phyloP scores from a whole-genome alignment of 1,284 basidiomycete species.

The Schizophyllum commune region DNA sequence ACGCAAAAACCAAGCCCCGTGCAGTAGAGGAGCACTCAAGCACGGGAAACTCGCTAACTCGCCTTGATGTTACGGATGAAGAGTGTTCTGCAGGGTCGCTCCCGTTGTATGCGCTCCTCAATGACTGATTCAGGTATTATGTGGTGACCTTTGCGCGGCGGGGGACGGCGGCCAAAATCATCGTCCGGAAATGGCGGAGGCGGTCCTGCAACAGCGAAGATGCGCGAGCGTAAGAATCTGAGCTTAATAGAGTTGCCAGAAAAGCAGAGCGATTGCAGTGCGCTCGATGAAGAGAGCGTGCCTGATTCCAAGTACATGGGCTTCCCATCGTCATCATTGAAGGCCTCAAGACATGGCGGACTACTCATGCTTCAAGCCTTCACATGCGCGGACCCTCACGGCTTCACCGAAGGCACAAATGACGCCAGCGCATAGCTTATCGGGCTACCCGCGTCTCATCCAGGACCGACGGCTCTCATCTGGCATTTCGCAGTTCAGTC shows the following conservation, averaged over 20 bases:
- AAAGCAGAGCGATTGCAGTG: slow-evolving; percentile 4
- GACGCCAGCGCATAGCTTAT: slow-evolving; percentile 6
- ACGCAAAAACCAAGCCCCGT: neutral
- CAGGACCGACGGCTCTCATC: neutral
- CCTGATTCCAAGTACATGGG: neutral
- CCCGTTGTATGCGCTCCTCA: slow-evolving; percentile 83
- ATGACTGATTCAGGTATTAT: slow-evolving; percentile 82
- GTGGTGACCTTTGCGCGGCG: slow-evolving; percentile 61
- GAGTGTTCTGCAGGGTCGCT: slow-evolving; percentile 89
- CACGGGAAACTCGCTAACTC: slow-evolving; percentile 30
- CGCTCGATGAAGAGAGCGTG: slow-evolving; percentile 1
- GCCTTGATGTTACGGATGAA: slow-evolving; percentile 98
- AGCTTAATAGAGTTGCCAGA: slow-evolving; percentile 5
- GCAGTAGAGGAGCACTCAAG: slow-evolving; percentile 2
- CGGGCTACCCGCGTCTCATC: slow-evolving; percentile 13
- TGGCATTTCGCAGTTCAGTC: slow-evolving; percentile 29
- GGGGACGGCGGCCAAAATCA: slow-evolving; percentile 43
- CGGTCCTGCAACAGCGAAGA: slow-evolving; percentile 7
- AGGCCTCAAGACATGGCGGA: slow-evolving; percentile 15
- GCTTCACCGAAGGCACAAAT: neutral
- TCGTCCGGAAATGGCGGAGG: slow-evolving; percentile 33
- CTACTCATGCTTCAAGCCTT: slow-evolving; percentile 19
- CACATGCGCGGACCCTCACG: neutral
- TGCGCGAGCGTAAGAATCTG: slow-evolving; percentile 8
- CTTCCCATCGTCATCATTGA: slow-evolving; percentile 2